Conservation (phyloP, 495 filamentous ascomycete species). For the Daldinia grandis region DNA sequence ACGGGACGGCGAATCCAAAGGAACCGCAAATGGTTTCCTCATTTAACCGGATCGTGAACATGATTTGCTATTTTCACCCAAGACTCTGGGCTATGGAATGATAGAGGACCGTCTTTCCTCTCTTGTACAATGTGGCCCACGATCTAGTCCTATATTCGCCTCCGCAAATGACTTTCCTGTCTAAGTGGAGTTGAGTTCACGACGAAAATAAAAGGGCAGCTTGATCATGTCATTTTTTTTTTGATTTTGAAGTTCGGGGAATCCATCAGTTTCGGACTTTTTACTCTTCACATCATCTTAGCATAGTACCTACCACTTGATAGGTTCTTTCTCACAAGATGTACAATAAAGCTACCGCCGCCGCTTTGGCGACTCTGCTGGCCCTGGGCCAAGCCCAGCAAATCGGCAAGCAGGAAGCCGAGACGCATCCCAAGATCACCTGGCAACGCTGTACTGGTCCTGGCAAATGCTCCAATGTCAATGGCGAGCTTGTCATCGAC, state of each 20-base stretch:
- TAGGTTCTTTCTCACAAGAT: conserved; percentile 4
- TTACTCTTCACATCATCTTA: neutral
- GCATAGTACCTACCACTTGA: conserved; percentile 2
- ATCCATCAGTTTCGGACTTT: conserved; percentile 11
- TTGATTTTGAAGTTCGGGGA: conserved; percentile 8
- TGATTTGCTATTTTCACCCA: conserved; percentile 15
- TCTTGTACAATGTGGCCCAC: conserved; percentile 7
- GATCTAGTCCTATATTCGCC: neutral
- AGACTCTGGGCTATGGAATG: conserved; percentile 11
- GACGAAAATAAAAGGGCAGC: conserved; percentile 17
- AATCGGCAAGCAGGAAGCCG: conserved; percentile 60
- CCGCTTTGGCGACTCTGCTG: conserved; percentile 24
- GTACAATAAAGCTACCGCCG: conserved; percentile 19
- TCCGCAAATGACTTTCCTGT: neutral
- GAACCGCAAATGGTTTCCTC: conserved; percentile 19
- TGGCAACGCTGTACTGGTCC: conserved; percentile 63
- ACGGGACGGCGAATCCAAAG: neutral
- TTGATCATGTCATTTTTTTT: conserved; percentile 1
- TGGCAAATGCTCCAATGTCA: conserved; percentile 57
- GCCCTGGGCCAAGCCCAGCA: conserved; percentile 21
- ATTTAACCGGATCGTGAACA: conserved; percentile 26
- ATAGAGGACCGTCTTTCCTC: conserved; percentile 18
- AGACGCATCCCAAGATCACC: conserved; percentile 64
- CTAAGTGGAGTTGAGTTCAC: neutral
- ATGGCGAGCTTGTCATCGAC: conserved; percentile 55